Percentiles rank a stretch among this genome's conserved stretches.
phyloP scores from a whole-genome alignment of 1,139 yeast species.

The Candida albicans region DNA sequence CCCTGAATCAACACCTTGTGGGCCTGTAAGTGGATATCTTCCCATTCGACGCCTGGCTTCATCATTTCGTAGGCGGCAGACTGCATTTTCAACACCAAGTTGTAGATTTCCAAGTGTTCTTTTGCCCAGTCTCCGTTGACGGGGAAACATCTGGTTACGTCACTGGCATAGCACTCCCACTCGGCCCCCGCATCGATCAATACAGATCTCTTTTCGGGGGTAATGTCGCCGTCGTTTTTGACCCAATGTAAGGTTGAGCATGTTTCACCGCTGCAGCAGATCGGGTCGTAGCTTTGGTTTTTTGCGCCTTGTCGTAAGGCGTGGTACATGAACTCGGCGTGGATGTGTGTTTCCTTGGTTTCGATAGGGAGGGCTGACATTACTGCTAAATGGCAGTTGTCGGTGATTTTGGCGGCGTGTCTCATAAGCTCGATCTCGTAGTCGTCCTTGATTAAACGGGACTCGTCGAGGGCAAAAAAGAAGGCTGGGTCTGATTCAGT shows the following conservation, averaged over 20 bases:
- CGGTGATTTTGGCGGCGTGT: constrained; percentile 81
- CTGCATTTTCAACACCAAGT: constrained; percentile 85
- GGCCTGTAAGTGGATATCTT: constrained; percentile 74
- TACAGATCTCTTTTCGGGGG: constrained; percentile 55
- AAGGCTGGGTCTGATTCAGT: constrained; percentile 47
- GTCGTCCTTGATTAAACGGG: constrained; percentile 80
- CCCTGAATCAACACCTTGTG: constrained; percentile 75
- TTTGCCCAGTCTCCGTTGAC: constrained; percentile 84
- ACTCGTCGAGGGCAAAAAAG: constrained; percentile 79
- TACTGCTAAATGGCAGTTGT: constrained; percentile 84
- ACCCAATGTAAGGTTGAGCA: constrained; percentile 92
- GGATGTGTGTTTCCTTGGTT: constrained; percentile 84
- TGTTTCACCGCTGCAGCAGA: constrained; percentile 90
- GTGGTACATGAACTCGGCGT: constrained; percentile 93
- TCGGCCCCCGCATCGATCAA: constrained; percentile 97
- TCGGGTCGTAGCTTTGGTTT: constrained; percentile 87
- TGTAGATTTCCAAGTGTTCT: constrained; percentile 82
- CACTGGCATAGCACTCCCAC: constrained; percentile 90
- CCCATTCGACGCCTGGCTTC: constrained; percentile 86
- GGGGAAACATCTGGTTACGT: constrained; percentile 95
- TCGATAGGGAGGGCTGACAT: constrained; percentile 93
- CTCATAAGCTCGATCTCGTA: constrained; percentile 75
- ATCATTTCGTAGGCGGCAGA: constrained; percentile 62
- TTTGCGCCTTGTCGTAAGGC: constrained; percentile 93
- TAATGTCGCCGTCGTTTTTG: constrained; percentile 70